Conservation (phyloP, 805 yeast species). For the Nakazawaea pomicola region DNA sequence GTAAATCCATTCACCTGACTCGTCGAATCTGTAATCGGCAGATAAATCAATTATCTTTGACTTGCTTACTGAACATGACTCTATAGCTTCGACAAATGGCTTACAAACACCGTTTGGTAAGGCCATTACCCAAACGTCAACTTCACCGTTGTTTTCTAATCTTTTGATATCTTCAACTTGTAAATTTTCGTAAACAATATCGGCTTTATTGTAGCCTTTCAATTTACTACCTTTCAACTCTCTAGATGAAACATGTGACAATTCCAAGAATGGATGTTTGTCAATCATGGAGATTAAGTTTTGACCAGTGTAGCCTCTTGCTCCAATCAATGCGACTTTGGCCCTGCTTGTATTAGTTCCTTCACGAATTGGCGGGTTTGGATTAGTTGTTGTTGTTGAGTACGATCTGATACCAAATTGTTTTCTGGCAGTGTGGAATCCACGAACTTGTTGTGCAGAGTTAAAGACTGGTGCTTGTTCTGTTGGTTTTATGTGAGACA, state of each 20-base stretch:
- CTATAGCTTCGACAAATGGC: constrained; percentile 80
- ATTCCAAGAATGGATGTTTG: constrained; percentile 80
- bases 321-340: constrained; percentile 92
- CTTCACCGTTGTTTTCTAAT: constrained; percentile 69
- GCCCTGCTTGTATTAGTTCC: constrained; percentile 61
- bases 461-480: constrained; percentile 41
- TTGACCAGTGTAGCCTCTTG: constrained; percentile 97
- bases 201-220: constrained; percentile 79
- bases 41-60: constrained; percentile 87
- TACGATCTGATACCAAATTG: constrained; percentile 20
- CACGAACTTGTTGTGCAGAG: constrained; percentile 44
- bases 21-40: constrained; percentile 95
- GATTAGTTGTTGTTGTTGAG: constrained; percentile 44
- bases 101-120: constrained; percentile 96
- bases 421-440: constrained; percentile 36
- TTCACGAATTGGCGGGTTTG: constrained; percentile 65
- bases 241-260: constrained; percentile 93
- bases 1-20: constrained; percentile 82
- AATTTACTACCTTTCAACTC: constrained; percentile 85
- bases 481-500: constrained; percentile 32
- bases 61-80: constrained; percentile 43
- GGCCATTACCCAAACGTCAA: constrained; percentile 99
- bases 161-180: constrained; percentile 80
- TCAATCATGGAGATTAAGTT: constrained; percentile 84
- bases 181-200: constrained; percentile 77